Percentiles rank a stretch among this genome's conserved stretches.
Conservation (phyloP, 2,329 filamentous ascomycete species). For the Aspergillus novofumigatus region DNA sequence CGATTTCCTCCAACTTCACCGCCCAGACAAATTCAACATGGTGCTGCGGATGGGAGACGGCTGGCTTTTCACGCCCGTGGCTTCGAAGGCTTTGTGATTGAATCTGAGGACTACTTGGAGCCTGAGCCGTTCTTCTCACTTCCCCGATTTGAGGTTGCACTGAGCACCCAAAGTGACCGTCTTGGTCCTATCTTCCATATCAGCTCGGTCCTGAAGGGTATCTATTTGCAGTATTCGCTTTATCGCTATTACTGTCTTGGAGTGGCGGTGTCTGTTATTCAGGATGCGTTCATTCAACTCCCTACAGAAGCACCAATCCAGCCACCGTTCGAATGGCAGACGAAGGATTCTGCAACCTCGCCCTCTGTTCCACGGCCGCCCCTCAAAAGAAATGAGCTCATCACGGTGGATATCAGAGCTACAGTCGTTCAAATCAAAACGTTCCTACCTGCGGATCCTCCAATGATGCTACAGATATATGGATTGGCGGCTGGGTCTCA, state of each 20-base stretch:
- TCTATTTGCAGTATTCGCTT: conserved; percentile 84
- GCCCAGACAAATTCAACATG: conserved; percentile 36
- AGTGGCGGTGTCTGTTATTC: conserved; percentile 72
- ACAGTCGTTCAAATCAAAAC: conserved; percentile 83
- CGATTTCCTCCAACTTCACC: conserved; percentile 50
- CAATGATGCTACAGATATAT: conserved; percentile 85
- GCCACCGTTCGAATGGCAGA: conserved; percentile 8
- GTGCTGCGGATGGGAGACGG: conserved; percentile 69
- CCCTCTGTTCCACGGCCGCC: conserved; percentile 25
- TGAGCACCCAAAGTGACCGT: conserved; percentile 79
- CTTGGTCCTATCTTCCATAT: conserved; percentile 86
- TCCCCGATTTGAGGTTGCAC: conserved; percentile 79
- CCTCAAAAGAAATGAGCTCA: conserved; percentile 54
- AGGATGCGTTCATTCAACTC: conserved; percentile 56
- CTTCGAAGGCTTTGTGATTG: conserved; percentile 85
- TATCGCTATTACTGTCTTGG: conserved; percentile 89
- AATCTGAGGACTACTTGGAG: conserved; percentile 79
- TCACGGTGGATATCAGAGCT: conserved; percentile 78
- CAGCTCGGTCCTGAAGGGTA: conserved; percentile 71
- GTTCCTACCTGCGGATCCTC: conserved; percentile 82
- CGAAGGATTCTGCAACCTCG: conserved; percentile 16
- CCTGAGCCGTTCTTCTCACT: conserved; percentile 80
- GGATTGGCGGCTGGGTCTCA: conserved; percentile 77
- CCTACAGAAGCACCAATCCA: conserved; percentile 13
- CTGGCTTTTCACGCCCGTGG: conserved; percentile 76